Percentiles rank a stretch among this genome's conserved stretches.
Evolutionary conservation across 305 asterid genomes (phyloP).

Genomic region (Fraxinus platypoda): DNA sequence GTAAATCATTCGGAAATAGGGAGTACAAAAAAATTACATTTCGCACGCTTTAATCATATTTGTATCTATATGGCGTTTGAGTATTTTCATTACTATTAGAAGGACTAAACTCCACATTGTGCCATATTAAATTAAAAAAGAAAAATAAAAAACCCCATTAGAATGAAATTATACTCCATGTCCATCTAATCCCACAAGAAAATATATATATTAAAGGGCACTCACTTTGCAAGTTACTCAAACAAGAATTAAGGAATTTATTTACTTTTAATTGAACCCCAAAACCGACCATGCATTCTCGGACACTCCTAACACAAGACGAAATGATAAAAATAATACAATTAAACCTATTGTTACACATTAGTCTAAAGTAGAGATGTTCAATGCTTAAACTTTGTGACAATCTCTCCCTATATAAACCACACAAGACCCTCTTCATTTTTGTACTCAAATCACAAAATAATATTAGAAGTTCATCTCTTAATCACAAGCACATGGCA

Average conservation of each 20-base stretch:
- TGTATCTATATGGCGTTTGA: no score
- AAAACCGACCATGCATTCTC: conserved; percentile 27
- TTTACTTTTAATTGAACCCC: conserved; percentile 16
- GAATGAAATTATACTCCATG: no score
- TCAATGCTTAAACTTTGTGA: conserved; percentile 21
- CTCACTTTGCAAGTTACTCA: conserved; percentile 22
- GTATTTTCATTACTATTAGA: no score
- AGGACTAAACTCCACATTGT: no score
- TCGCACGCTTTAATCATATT: no score
- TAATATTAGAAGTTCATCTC: neutral
- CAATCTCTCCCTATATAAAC: conserved; percentile 34
- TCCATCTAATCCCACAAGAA: neutral
- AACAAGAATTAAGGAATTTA: conserved; percentile 34
- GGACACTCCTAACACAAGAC: conserved; percentile 39
- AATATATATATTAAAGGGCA: neutral
- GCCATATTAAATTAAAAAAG: no score
- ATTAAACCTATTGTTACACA: conserved; percentile 17
- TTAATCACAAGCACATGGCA: conserved; percentile 26
- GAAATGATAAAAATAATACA: neutral
- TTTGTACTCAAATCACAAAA: conserved; percentile 21
- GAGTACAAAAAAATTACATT: no score
- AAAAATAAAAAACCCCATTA: no score
- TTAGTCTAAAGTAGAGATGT: conserved; percentile 19
- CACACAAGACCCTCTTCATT: conserved; percentile 19
- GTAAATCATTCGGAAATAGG: no score